These are phyloP conservation scores for Ceratocystis diversiconidia DNA, from an alignment of 2,329 filamentous ascomycete genomes.

Conservation along the genomic window DNA sequence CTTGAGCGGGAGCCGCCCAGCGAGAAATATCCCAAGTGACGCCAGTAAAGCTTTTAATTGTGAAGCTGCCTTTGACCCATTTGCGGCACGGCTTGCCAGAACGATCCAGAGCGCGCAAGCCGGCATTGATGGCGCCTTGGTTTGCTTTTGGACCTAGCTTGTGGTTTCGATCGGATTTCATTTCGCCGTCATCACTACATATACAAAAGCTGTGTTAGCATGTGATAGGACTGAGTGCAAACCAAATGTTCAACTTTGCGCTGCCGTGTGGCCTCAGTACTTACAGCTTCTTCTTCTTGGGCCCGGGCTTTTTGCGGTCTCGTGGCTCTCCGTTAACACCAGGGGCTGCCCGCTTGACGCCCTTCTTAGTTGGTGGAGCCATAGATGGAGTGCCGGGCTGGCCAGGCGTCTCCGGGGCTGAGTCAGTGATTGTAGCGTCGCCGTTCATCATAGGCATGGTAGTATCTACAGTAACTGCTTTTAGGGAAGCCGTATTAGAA, in stretches of 20 bases:
- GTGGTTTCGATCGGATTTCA: conserved; percentile 42
- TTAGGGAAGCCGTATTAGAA: neutral
- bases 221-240: conserved; percentile 7
- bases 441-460: conserved; percentile 31
- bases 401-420: conserved; percentile 44
- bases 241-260: conserved; percentile 29
- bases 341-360: conserved; percentile 53
- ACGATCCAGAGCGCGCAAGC: conserved; percentile 82
- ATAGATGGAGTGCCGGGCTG: conserved; percentile 44
- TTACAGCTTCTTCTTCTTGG: conserved; percentile 74
- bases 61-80: conserved; percentile 74
- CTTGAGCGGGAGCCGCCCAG: conserved; percentile 63
- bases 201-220: conserved; percentile 19
- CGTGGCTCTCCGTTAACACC: conserved; percentile 53
- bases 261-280: conserved; percentile 45
- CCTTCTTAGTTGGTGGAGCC: conserved; percentile 64
- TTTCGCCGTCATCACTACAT: conserved; percentile 45
- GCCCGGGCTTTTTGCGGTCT: conserved; percentile 73
- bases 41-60: conserved; percentile 85
- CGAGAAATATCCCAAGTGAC: conserved; percentile 66
- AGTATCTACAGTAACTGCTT: neutral
- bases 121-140: conserved; percentile 92
- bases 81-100: conserved; percentile 82
- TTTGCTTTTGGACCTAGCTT: conserved; percentile 95
- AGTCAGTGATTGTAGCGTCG: conserved; percentile 42